Evolutionary conservation across 257 asterid genomes (phyloP).

Genomic region (Nicotiana undulata): DNA sequence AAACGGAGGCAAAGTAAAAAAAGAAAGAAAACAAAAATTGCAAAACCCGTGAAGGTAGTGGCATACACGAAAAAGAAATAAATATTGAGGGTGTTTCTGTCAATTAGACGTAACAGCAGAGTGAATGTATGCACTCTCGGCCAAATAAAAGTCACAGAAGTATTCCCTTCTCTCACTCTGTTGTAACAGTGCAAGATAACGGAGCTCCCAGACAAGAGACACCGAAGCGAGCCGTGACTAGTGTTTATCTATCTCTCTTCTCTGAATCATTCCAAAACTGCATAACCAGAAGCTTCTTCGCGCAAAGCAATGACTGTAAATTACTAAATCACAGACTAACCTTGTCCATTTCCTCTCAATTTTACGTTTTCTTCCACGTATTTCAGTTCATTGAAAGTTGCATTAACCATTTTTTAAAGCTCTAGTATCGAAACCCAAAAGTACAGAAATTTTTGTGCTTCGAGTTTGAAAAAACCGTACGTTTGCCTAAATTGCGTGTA

Average conservation of each 20-base stretch:
- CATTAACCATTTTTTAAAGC: background rate
- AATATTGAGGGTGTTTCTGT: background rate
- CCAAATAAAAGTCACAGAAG: background rate
- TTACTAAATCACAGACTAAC: slow-evolving; percentile 1
- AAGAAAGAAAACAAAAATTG: background rate
- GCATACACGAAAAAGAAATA: background rate
- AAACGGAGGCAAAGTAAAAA: background rate
- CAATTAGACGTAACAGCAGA: background rate
- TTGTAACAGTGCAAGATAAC: slow-evolving; percentile 15
- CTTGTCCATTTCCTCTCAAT: slow-evolving; percentile 1
- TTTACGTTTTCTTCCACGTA: background rate
- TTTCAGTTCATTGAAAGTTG: background rate
- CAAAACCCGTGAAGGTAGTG: background rate
- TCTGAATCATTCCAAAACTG: background rate
- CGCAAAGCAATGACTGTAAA: slow-evolving; percentile 16
- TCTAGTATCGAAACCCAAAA: background rate
- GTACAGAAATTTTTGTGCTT: background rate
- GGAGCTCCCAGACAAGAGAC: slow-evolving; percentile 28
- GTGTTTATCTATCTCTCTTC: background rate
- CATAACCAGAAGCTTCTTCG: background rate
- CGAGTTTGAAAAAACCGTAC: background rate
- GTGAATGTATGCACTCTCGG: background rate
- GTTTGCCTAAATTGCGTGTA: background rate
- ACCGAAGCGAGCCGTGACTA: slow-evolving; percentile 30
- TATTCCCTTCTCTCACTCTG: background rate